phyloP scores from a whole-genome alignment of 1,284 basidiomycete genomes.

The Cutaneotrichosporon sp. region DNA sequence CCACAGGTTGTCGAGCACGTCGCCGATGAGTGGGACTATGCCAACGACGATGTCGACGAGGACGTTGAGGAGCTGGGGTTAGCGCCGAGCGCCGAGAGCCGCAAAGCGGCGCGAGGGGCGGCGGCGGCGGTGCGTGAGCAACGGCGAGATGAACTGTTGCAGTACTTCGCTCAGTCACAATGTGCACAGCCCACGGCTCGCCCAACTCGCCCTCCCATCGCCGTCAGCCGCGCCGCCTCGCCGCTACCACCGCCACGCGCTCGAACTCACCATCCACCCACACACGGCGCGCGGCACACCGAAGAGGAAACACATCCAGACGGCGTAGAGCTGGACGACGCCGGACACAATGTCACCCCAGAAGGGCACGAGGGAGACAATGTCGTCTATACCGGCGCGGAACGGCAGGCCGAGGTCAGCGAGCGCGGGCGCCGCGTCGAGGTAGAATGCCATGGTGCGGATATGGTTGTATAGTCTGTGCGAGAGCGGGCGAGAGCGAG shows the following conservation, averaged over 20 bases:
- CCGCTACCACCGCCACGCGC: no score
- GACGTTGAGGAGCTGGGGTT: conserved; percentile 36
- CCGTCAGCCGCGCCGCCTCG: background rate
- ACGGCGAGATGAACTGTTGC: no score
- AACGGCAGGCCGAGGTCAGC: conserved; percentile 47
- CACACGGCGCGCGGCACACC: conserved; percentile 34
- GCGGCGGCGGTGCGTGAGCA: no score
- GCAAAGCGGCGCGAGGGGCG: no score
- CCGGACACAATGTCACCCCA: conserved; percentile 46
- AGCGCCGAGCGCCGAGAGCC: background rate
- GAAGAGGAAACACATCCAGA: conserved; percentile 44
- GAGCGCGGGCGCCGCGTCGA: conserved; percentile 46
- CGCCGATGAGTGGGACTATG: conserved; percentile 45
- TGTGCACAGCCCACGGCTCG: background rate
- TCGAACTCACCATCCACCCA: conserved; percentile 40
- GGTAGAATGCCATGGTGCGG: conserved; percentile 45
- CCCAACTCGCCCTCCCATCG: background rate
- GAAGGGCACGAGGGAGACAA: conserved; percentile 47
- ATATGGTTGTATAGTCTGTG: conserved; percentile 46
- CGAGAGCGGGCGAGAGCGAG: background rate
- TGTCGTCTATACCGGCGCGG: conserved; percentile 47
- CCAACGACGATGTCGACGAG: conserved; percentile 43
- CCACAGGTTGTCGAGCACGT: conserved; percentile 48
- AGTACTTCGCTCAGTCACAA: background rate
- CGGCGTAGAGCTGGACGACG: conserved; percentile 45